Evolutionary conservation across 306 rosid species (phyloP), one percentile per base, ranked within the genome.

Genomic region (Mimosa pudica): DNA sequence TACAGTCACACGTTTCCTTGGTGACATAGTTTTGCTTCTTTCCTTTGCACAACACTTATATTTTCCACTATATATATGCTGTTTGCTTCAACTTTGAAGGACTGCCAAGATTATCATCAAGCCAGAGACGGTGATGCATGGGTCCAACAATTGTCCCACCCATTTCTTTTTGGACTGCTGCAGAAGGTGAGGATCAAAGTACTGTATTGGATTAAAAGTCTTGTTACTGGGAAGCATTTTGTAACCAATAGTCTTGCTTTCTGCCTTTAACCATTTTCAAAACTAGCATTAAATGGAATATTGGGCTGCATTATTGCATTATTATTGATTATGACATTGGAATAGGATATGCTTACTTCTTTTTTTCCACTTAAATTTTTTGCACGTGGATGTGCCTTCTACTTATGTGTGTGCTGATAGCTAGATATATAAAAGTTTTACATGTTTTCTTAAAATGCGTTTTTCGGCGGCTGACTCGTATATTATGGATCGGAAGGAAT

Each of bases 111-210:
- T 70, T 93, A 89, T 79, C 99, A 96, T 88, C 99, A 79, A 89
- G 99, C 98, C 17, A 96, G 91, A 81, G 99, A 96, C 79, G 98
- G 99, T 70, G 99, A 96, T 75, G 99, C 97, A 76, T 96, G 99
- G 99, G 96, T 93, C 60, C 98, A 96, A 84, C 98, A 96, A 87
- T 93, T 96, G 87, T 89, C 91, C 63, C 97, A 91, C 77, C 97
- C 97, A 47, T 85, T 91, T 85, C 85, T 93, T 73, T 91, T 96
- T 82, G 99, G 99, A 70, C 82, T 96, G 70, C 69, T 96, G 89
- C 99, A 96, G 87, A 96, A 89, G 98, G 99, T 96, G 86, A 65
- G 65, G 33, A 65, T 82, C 81, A 52, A 63, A 54, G 47, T 81
- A 42, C 36, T 36, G 42, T 42, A 49, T 57, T 12, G 41, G 63